Conservation (phyloP, 495 filamentous ascomycete species). For the Aspergillus carlsbadensis region DNA sequence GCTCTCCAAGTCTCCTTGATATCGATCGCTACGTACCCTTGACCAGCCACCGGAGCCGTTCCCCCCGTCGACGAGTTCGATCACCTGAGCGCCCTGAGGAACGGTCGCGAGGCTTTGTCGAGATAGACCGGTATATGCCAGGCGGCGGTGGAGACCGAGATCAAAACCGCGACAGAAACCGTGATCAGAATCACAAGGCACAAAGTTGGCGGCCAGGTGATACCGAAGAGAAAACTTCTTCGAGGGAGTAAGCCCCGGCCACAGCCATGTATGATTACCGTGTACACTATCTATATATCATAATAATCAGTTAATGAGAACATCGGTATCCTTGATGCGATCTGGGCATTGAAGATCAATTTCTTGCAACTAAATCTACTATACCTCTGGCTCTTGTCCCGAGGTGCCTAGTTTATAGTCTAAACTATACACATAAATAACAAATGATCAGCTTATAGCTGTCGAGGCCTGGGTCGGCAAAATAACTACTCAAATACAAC, state of each 20-base stretch:
- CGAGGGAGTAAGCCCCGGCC: constrained; percentile 14
- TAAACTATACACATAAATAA: neutral
- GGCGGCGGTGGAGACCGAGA: constrained; percentile 18
- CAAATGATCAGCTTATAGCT: neutral
- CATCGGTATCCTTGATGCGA: neutral
- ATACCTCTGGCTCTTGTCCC: too few relatives aligned
- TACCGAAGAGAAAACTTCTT: constrained; percentile 22
- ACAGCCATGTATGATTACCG: constrained; percentile 4
- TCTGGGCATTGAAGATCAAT: too few relatives aligned
- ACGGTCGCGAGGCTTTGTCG: constrained; percentile 25
- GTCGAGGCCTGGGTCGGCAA: neutral
- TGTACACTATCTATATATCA: neutral
- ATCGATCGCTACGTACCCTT: constrained; percentile 53
- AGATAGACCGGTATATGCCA: constrained; percentile 59
- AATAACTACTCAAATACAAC: neutral
- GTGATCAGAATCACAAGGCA: constrained; percentile 1
- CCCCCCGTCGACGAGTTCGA: constrained; percentile 43
- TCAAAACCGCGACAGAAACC: constrained; percentile 25
- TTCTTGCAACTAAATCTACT: too few relatives aligned
- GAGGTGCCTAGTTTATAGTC: neutral
- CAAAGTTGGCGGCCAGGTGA: constrained; percentile 10
- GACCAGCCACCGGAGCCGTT: constrained; percentile 44
- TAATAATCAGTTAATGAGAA: constrained; percentile 6
- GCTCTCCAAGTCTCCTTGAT: constrained; percentile 35
- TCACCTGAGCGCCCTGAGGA: constrained; percentile 31